phyloP scores from a whole-genome alignment of 257 asterid species.

The Capsicum baccatum region DNA sequence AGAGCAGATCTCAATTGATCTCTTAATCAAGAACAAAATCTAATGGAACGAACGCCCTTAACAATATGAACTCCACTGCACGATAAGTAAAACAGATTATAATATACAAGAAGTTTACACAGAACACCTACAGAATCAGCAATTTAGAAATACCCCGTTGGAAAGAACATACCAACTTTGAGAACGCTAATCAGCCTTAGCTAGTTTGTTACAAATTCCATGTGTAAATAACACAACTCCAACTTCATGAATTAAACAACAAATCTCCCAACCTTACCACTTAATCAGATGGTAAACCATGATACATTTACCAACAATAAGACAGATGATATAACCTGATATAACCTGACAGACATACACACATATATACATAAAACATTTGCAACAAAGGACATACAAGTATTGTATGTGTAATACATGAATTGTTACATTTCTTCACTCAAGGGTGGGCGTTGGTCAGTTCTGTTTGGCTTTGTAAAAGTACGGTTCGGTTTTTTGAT shows the following conservation, averaged over 20 bases:
- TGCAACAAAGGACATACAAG: neutral
- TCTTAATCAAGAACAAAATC: neutral
- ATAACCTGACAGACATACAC: neutral
- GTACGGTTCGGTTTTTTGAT: neutral
- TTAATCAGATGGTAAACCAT: neutral
- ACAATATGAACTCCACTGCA: neutral
- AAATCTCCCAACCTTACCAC: neutral
- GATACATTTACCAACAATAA: neutral
- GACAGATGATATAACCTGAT: neutral
- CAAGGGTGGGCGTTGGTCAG: neutral
- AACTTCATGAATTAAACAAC: neutral
- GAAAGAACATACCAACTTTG: neutral
- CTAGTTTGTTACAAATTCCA: neutral
- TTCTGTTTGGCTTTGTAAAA: neutral
- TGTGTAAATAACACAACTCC: neutral
- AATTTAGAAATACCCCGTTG: neutral
- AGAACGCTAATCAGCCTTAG: neutral
- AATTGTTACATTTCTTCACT: neutral
- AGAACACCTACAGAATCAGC: neutral
- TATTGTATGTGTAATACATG: neutral
- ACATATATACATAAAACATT: neutral
- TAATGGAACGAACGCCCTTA: neutral
- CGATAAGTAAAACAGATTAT: neutral
- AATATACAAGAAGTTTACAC: neutral
- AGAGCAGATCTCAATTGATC: neutral